A percentile compares a stretch with the other conserved stretches of the same genome.
Evolutionary conservation across 2,329 filamentous ascomycete genomes (phyloP).

Genomic region (Biscogniauxia marginata): DNA sequence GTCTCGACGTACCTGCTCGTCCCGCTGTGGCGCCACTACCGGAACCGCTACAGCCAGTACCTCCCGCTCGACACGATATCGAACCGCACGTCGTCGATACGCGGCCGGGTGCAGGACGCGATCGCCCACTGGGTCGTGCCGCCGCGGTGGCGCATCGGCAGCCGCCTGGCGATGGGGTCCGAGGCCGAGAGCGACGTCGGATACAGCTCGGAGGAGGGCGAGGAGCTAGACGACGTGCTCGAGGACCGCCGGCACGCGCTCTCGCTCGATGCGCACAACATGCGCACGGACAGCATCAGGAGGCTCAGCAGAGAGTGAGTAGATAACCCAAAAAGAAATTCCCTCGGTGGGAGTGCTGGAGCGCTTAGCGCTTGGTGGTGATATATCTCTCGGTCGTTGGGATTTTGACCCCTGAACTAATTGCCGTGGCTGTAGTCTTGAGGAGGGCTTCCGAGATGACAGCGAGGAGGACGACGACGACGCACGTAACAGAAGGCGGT

Average conservation of each 20-base stretch:
- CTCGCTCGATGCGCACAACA: constrained; percentile 36
- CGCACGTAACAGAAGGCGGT: constrained; percentile 16
- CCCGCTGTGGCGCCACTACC: constrained; percentile 69
- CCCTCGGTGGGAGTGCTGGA: not conserved
- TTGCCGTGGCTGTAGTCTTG: constrained; percentile 45
- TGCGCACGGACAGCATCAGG: constrained; percentile 48
- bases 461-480: constrained; percentile 58
- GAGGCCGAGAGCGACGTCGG: constrained; percentile 47
- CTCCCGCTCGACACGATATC: constrained; percentile 66
- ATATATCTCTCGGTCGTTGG: not conserved
- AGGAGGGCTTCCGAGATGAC: constrained; percentile 73
- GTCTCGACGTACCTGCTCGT: constrained; percentile 62
- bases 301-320: constrained; percentile 73
- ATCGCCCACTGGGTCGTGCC: constrained; percentile 43
- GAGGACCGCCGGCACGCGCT: constrained; percentile 44
- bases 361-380: not conserved
- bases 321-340: constrained; percentile 3
- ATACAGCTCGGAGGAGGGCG: constrained; percentile 65
- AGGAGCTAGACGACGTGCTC: constrained; percentile 64
- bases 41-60: constrained; percentile 70
- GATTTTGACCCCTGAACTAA: constrained; percentile 16
- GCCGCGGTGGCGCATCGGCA: constrained; percentile 48
- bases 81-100: constrained; percentile 53
- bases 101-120: constrained; percentile 47
- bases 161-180: constrained; percentile 37